These are phyloP conservation scores for Umbelopsis isabellina DNA, from an alignment of 192 early-diverging fungal species.

Conservation along the genomic window DNA sequence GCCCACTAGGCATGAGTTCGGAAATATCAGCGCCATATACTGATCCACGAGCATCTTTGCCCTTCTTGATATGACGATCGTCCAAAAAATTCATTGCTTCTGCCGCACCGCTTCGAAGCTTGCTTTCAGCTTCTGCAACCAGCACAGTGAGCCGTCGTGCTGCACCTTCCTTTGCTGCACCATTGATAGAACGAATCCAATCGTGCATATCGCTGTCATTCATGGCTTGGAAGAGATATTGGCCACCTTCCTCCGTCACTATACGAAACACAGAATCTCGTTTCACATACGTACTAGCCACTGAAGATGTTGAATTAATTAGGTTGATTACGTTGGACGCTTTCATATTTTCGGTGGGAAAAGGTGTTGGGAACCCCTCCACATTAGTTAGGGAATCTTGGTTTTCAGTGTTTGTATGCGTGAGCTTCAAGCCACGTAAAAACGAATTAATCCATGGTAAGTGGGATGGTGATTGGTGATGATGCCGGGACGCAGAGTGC, in stretches of 20 bases:
- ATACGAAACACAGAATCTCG: constrained; percentile 79
- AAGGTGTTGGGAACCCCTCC: neutral
- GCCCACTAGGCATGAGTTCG: constrained; percentile 60
- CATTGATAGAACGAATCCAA: constrained; percentile 71
- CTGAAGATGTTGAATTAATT: constrained; percentile 74
- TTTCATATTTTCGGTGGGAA: constrained; percentile 38
- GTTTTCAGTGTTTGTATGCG: neutral
- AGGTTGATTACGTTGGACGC: constrained; percentile 75
- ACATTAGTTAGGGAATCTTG: constrained; percentile 3
- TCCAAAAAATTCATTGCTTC: neutral
- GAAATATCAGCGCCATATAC: constrained; percentile 67
- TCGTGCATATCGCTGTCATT: constrained; percentile 71
- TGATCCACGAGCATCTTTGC: constrained; percentile 21
- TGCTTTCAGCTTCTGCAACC: constrained; percentile 55
- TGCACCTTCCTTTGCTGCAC: constrained; percentile 71
- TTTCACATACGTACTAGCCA: constrained; percentile 67
- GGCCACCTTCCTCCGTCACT: constrained; percentile 79
- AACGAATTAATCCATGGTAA: constrained; percentile 41
- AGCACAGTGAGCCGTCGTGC: constrained; percentile 70
- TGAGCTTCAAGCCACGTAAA: constrained; percentile 35
- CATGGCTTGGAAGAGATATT: constrained; percentile 72
- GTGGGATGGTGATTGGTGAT: constrained; percentile 30
- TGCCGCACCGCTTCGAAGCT: constrained; percentile 36
- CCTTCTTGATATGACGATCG: constrained; percentile 9
- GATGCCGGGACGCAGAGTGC: constrained; percentile 1